Conservation (phyloP, 768 basidiomycete species). For the Phanerochaete carnosa region DNA sequence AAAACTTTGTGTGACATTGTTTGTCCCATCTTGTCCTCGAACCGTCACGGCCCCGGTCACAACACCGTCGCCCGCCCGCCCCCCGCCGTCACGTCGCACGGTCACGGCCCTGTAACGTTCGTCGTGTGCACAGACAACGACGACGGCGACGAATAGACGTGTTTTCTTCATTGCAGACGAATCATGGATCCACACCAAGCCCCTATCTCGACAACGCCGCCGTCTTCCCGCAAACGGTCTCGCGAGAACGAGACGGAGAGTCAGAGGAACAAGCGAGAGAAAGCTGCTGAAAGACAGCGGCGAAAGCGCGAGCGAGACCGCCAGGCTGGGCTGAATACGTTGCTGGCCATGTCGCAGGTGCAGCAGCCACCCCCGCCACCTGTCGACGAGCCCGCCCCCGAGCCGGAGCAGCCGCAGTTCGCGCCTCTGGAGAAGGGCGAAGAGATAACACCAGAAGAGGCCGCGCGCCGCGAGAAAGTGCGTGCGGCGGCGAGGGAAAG, state of each 20-base stretch:
- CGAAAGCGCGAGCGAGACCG: constrained; percentile 75
- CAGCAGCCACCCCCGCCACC: constrained; percentile 22
- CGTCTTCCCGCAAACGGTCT: constrained; percentile 48
- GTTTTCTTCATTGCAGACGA: not conserved
- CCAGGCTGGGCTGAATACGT: constrained; percentile 30
- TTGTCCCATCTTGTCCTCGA: constrained; percentile 4
- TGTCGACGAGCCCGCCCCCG: constrained; percentile 12
- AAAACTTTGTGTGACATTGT: constrained; percentile 8
- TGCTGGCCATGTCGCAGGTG: constrained; percentile 21
- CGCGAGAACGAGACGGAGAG: constrained; percentile 73
- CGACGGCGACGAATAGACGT: constrained; percentile 3
- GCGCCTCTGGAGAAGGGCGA: constrained; percentile 18
- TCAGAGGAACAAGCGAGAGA: constrained; percentile 77
- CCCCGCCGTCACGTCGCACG: constrained; percentile 5
- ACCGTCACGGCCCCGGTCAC: constrained; percentile 12
- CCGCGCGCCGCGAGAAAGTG: constrained; percentile 64
- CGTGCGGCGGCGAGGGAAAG: constrained; percentile 76
- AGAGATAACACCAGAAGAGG: constrained; percentile 51
- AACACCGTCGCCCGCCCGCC: not conserved
- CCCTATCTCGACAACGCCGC: constrained; percentile 9
- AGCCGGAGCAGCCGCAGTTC: constrained; percentile 5
- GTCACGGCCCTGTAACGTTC: constrained; percentile 1
- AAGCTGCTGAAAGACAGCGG: constrained; percentile 83
- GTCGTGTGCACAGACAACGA: not conserved
- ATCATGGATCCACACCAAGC: constrained; percentile 5